phyloP scores from a whole-genome alignment of 1,284 basidiomycete genomes.

The Rhodotorula sp. region DNA sequence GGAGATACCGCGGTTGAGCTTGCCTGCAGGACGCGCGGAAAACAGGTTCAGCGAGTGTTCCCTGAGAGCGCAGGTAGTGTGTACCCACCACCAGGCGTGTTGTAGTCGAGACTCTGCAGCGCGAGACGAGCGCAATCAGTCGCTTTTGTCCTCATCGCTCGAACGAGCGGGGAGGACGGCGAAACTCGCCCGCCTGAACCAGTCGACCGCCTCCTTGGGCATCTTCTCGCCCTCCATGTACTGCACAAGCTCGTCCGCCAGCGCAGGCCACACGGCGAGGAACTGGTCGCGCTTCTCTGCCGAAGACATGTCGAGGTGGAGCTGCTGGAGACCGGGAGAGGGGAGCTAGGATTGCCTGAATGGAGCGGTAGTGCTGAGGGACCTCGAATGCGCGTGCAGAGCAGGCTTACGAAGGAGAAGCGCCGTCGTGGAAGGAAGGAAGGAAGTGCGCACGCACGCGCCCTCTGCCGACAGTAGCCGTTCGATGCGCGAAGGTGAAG shows the following conservation, averaged over 20 bases:
- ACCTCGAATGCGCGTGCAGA: too few relatives aligned
- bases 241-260: slow-evolving; percentile 59
- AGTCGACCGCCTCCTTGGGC: slow-evolving; percentile 76
- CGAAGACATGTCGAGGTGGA: slow-evolving; percentile 7
- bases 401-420: too few relatives aligned
- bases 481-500: too few relatives aligned
- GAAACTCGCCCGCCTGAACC: slow-evolving; percentile 67
- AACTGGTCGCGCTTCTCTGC: slow-evolving; percentile 49
- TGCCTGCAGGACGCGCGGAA: slow-evolving; percentile 55
- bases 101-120: slow-evolving; percentile 82
- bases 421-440: too few relatives aligned
- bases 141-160: not conserved
- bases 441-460: too few relatives aligned
- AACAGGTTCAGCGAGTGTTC: not conserved
- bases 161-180: too few relatives aligned
- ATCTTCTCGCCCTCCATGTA: slow-evolving; percentile 67
- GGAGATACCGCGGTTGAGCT: slow-evolving; percentile 92
- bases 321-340: not conserved
- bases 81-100: slow-evolving; percentile 74
- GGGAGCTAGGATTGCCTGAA: too few relatives aligned
- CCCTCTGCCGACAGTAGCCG: too few relatives aligned
- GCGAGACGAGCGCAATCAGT: not conserved
- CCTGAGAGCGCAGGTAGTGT: not conserved
- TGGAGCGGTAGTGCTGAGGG: too few relatives aligned
- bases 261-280: slow-evolving; percentile 55